Evolutionary conservation across 2,329 filamentous ascomycete species (phyloP).

Genomic region (Sphaerostilbella broomeana): DNA sequence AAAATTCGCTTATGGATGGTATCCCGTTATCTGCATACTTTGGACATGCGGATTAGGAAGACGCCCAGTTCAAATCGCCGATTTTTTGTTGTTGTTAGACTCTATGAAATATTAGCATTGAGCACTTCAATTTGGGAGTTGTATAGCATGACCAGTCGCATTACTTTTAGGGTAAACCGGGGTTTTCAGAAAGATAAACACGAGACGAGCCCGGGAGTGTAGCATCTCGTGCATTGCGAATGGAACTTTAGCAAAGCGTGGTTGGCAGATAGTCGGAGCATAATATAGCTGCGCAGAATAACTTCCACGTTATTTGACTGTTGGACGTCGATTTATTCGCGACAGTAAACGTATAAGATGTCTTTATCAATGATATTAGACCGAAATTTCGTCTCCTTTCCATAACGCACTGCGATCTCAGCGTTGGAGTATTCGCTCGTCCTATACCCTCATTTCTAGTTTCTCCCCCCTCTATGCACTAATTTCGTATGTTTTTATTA

Average conservation of each 20-base stretch:
- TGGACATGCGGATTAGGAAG: constrained; percentile 65
- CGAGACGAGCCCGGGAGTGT: too few relatives aligned
- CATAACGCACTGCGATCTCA: constrained; percentile 16
- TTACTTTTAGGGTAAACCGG: too few relatives aligned
- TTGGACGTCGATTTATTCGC: constrained; percentile 67
- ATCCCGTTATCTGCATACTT: constrained; percentile 75
- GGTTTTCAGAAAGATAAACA: too few relatives aligned
- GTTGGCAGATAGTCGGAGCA: too few relatives aligned
- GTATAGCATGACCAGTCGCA: too few relatives aligned
- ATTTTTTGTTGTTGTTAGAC: too few relatives aligned
- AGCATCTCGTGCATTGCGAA: constrained; percentile 49
- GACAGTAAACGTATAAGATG: constrained; percentile 85
- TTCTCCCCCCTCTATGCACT: not conserved
- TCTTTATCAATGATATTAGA: constrained; percentile 73
- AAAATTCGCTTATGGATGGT: constrained; percentile 67
- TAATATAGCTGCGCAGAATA: constrained; percentile 70
- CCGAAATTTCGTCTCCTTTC: constrained; percentile 27
- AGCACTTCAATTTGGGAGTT: too few relatives aligned
- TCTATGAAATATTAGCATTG: too few relatives aligned
- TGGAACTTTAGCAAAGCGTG: too few relatives aligned
- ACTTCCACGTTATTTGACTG: constrained; percentile 64
- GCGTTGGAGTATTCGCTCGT: too few relatives aligned
- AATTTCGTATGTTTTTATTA: not conserved
- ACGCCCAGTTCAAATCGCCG: too few relatives aligned
- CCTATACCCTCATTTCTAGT: not conserved